A percentile compares a stretch with the other conserved stretches of the same genome.
Conservation (phyloP, 331 rosid genomes). For the Phaseolus coccineus region DNA sequence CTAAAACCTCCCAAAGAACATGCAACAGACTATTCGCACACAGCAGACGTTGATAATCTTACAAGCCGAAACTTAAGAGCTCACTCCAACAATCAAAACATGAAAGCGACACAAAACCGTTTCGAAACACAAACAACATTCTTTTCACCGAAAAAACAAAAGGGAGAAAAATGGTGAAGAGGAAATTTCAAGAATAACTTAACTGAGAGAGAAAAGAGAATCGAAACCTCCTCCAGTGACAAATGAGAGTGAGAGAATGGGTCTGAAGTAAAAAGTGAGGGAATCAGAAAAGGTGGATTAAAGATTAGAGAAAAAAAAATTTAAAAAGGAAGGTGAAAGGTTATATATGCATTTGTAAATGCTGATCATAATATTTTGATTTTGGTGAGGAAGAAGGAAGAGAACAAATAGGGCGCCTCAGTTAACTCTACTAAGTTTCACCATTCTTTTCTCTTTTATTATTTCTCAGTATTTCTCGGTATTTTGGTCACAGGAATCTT, state of each 20-base stretch:
- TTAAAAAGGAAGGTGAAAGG: not conserved
- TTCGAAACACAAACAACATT: not conserved
- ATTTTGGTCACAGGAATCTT: too few species aligned
- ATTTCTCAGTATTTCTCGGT: too few species aligned
- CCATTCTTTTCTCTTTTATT: too few species aligned
- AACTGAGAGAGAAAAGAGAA: not conserved
- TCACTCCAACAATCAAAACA: constrained; percentile 1
- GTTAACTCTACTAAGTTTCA: too few species aligned
- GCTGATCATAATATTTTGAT: not conserved
- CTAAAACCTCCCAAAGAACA: constrained; percentile 1
- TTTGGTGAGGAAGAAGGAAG: too few species aligned
- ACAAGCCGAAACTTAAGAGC: not conserved
- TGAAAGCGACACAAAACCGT: not conserved
- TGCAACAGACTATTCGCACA: constrained; percentile 22
- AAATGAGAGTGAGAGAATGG: not conserved
- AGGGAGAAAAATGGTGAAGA: not conserved
- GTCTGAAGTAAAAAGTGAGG: not conserved
- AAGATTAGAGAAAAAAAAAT: too few species aligned
- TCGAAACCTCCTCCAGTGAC: not conserved
- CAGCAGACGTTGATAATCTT: not conserved
- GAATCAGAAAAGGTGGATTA: not conserved
- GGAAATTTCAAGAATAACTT: not conserved
- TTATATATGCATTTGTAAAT: not conserved
- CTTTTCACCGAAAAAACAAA: not conserved
- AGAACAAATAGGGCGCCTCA: too few species aligned